Evolutionary conservation across 495 filamentous ascomycete genomes (phyloP), one percentile per base, ranked within the genome.

Genomic region (Rusavskia elegans): DNA sequence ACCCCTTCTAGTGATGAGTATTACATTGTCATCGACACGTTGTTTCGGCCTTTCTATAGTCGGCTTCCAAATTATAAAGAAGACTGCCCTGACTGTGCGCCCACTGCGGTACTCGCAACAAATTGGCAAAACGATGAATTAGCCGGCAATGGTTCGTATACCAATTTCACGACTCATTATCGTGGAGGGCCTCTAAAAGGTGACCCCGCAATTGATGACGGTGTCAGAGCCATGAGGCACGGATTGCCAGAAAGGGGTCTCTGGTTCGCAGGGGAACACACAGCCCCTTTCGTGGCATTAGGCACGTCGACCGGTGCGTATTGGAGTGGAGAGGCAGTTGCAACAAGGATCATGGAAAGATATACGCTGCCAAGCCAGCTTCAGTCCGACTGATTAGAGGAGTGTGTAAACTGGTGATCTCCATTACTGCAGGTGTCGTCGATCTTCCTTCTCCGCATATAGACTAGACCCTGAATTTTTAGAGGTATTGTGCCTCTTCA

Each of bases 101-200:
- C 71, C 14, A 45, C 55, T 1, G 66, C 67, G 1, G 73, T 80
- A 30, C 60, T 86, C 6, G 79, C 81, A 0, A 95, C 92, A 0
- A 74, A 78, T 53, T 97, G 90, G 90, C 73, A 82, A 45, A 71
- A 73, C 38, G 92, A 97, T 62, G 79, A 83, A 1, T 77, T 87
- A 32, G 87, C 89, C 0, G 90, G 92, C 2, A 78, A 87, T 59
- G 92, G 90, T 14, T 87, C 82, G 38, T 97, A 97, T 61, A 76
- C 72, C 30, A 97, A 93, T 95, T 96, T 68, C 87, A 85, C 63
- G 70, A 82, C 36, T 19, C 38, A 19, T 20, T 14, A 11, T 16
- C 10, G 25, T n/a, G 20, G 17, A 29, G 21, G 17, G 27, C 13
- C 20, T 4, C 19, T 40, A 79, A 0, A 80, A 82, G 44, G 62